Evolutionary conservation across 2,329 filamentous ascomycete genomes (phyloP).

Genomic region (Colletotrichum theobromicola): DNA sequence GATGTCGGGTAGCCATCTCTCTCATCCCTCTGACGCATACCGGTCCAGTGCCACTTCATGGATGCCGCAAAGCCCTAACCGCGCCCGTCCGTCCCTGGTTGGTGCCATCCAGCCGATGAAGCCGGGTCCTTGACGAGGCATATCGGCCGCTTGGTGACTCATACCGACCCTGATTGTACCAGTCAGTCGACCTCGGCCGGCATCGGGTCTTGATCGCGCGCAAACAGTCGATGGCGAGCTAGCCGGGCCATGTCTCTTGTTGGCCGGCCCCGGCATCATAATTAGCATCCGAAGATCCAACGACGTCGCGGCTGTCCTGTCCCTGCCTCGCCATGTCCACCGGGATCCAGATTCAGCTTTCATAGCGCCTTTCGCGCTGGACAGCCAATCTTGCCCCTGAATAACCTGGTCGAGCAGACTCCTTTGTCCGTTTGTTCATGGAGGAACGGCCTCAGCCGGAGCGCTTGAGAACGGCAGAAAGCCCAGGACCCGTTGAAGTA

Average conservation of each 20-base stretch:
- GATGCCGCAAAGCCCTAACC: background rate
- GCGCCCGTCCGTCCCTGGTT: background rate
- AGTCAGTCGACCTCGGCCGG: background rate
- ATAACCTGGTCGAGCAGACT: background rate
- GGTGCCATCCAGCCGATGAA: background rate
- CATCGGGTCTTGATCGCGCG: background rate
- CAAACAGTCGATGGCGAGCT: background rate
- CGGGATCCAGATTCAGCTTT: background rate
- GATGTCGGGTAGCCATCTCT: background rate
- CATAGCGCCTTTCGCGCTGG: background rate
- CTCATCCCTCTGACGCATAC: background rate
- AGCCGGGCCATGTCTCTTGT: background rate
- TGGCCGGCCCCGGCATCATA: background rate
- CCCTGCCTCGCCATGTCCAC: background rate
- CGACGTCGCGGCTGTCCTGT: background rate
- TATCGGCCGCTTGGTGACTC: background rate
- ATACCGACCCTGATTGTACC: background rate
- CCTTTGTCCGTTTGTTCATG: background rate
- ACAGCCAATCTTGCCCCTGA: background rate
- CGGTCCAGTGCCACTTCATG: background rate
- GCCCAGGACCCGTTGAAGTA: background rate
- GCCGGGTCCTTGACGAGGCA: background rate
- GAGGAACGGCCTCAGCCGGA: background rate
- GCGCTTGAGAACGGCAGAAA: background rate
- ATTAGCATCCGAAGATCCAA: background rate